Evolutionary conservation across 768 basidiomycete species (phyloP).

Genomic region (Gyrodon lividus): DNA sequence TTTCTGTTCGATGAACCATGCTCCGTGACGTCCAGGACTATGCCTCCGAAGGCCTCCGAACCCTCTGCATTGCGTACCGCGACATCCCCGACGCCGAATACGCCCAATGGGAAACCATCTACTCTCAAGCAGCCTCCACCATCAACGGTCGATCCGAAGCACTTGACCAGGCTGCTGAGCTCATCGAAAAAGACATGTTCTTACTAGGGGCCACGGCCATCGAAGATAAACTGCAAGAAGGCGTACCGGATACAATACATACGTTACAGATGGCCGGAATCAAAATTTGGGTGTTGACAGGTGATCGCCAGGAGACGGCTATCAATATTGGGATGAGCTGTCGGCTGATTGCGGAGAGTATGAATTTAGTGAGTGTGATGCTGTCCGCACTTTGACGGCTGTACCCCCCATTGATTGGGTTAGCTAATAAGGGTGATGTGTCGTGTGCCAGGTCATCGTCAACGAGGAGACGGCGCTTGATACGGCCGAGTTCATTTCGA

Average conservation of each 20-base stretch:
- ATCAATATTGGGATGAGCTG: constrained; percentile 99
- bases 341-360: constrained; percentile 93
- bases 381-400: too few species aligned
- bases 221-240: constrained; percentile 98
- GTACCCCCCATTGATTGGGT: not conserved
- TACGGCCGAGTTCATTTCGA: constrained; percentile 83
- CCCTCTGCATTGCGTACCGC: constrained; percentile 93
- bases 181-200: constrained; percentile 93
- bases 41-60: constrained; percentile 94
- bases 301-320: constrained; percentile 97
- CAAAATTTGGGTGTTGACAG: constrained; percentile 99
- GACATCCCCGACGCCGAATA: constrained; percentile 93
- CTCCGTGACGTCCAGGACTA: constrained; percentile 61
- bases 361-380: constrained; percentile 74
- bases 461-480: constrained; percentile 85
- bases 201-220: constrained; percentile 96
- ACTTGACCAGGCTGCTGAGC: constrained; percentile 89
- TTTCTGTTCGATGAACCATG: not conserved
- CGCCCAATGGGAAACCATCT: constrained; percentile 80
- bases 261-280: constrained; percentile 98
- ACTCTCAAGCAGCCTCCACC: constrained; percentile 91
- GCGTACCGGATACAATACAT: constrained; percentile 97
- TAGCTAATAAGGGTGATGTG: too few species aligned
- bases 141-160: constrained; percentile 95
- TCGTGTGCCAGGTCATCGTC: constrained; percentile 70